Base-by-base conservation (phyloP, 139 green algal species). In the Chlorella sp. region DNA sequence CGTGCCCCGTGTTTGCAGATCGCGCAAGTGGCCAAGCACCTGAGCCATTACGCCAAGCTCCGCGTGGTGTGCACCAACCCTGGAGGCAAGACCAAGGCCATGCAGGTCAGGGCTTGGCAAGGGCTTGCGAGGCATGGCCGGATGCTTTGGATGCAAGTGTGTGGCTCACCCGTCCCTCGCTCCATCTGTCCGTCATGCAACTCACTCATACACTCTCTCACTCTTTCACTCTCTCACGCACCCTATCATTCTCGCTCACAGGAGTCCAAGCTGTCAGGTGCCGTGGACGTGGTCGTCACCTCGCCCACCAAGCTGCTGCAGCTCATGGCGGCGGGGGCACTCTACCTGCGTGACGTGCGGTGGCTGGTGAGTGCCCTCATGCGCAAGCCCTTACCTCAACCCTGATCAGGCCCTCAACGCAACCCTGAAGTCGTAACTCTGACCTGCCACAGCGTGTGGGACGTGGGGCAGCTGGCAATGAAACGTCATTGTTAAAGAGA, bases 221-320 rank as follows among this genome's bases (percentile, higher is more conserved):
- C 49, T 26, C 49, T 26, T 26, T 59, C 49, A 26, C 49, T 59
- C 14, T 20, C 49, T 59, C 49, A 26, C 14, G 49, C 49, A 59
- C 49, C 14, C 49, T 59, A 26, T 59, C 49, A 59, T 59, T 14
- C 20, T 26, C 14, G 49, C 49, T 26, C 49, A 20, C 49, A 64
- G 59, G 24, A 33, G 59, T 29, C 26, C 20, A 29, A 33, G 59
- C 23, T 31, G 4, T 20, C 10, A 17, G 10, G 42, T 55, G 42
- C n/a, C 4, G n/a, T 96, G 29, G 94, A 98, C 70, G 61, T 98
- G 27, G 62, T 98, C 20, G 85, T 98, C 49, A 89, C 81, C 50
- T 98, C 94, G 2, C 94, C 94, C 3, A 85, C 86, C 32, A 80
- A 85, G 30, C 78, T 98, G 61, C 74, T 95, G 77, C 88, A 96